A percentile compares a stretch with the other conserved stretches of the same genome.
Conservation (phyloP, 2,329 filamentous ascomycete genomes). For the Fusarium temperatum region DNA sequence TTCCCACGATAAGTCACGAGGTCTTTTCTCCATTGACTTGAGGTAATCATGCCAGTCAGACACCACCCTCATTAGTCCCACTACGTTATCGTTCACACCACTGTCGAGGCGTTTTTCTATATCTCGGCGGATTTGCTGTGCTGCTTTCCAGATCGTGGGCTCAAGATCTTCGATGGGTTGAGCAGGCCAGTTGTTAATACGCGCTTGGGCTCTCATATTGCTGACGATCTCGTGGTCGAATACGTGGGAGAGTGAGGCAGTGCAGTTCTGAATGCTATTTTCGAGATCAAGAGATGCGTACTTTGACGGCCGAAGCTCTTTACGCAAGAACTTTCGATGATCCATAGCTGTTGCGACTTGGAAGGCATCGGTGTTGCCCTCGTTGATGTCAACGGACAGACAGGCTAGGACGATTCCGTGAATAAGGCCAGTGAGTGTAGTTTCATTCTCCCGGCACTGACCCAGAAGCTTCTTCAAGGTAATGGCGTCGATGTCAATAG, state of each 20-base stretch:
- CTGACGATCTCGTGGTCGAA: background rate
- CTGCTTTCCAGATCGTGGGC: background rate
- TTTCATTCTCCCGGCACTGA: background rate
- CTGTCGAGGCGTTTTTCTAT: background rate
- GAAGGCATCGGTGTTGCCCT: background rate
- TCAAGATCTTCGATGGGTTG: background rate
- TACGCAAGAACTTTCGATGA: background rate
- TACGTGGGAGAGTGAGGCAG: background rate
- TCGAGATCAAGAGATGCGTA: background rate
- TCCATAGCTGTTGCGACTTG: background rate
- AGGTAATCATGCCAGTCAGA: constrained; percentile 5
- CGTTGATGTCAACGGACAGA: background rate
- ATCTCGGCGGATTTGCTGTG: background rate
- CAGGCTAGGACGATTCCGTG: background rate
- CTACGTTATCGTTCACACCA: background rate
- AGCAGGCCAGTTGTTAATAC: background rate
- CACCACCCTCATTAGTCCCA: background rate
- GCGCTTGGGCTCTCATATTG: background rate
- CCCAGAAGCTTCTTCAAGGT: background rate
- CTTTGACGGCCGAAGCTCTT: background rate
- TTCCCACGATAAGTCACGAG: background rate
- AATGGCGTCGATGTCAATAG: accelerated
- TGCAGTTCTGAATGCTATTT: background rate
- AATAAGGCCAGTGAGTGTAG: background rate
- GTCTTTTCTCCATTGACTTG: background rate